Percentiles rank a stretch among this genome's conserved stretches.
Conservation (phyloP, 106 monocot genomes). For the Dioscorea dumetorum region DNA sequence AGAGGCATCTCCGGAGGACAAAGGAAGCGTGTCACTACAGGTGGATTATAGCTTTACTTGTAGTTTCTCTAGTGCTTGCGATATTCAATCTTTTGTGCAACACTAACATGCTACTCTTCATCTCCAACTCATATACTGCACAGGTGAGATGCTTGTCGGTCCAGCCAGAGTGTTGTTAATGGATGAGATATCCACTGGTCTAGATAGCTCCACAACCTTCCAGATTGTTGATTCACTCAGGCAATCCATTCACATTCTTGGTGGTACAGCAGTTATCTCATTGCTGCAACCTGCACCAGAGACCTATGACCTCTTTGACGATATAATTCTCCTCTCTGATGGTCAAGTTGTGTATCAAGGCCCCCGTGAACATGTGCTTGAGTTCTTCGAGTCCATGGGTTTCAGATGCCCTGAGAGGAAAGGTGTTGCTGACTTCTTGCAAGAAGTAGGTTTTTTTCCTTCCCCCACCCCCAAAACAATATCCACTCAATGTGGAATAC, state of each 20-base stretch:
- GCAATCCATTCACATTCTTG: conserved; percentile 20
- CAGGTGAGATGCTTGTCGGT: conserved; percentile 41
- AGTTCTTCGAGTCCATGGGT: conserved; percentile 47
- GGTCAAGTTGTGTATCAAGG: conserved; percentile 52
- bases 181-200: conserved; percentile 49
- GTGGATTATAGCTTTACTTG: conserved; percentile 4
- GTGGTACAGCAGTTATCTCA: conserved; percentile 37
- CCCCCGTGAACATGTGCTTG: conserved; percentile 34
- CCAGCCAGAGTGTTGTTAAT: conserved; percentile 24
- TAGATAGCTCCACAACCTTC: conserved; percentile 45
- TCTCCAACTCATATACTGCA: neutral
- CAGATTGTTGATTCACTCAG: conserved; percentile 27
- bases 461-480: neutral
- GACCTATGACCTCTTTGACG: conserved; percentile 53
- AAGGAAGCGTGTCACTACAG: conserved; percentile 51
- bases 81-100: neutral
- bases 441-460: conserved; percentile 50
- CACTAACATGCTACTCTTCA: neutral
- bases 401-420: conserved; percentile 57
- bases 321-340: conserved; percentile 56
- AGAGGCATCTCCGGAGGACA: conserved; percentile 63
- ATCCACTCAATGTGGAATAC: too few relatives aligned
- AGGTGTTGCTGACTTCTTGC: conserved; percentile 53
- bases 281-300: conserved; percentile 67
- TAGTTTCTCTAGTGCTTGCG: neutral